phyloP scores from a whole-genome alignment of 108 stramenopile species.

The Schizochytrium sp. region DNA sequence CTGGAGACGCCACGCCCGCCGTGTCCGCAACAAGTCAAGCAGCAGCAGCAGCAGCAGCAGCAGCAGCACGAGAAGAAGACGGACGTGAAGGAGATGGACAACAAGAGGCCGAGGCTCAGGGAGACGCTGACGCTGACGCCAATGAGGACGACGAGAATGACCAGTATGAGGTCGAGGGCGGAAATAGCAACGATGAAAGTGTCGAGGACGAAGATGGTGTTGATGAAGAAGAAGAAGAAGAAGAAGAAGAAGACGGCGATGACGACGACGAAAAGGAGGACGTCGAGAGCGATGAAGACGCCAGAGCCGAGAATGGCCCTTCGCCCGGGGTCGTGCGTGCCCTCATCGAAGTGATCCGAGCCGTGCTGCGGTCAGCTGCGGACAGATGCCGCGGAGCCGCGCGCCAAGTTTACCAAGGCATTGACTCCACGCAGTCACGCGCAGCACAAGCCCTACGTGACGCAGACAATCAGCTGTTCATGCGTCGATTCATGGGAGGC shows the following conservation, averaged over 20 bases:
- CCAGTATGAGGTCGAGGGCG: neutral
- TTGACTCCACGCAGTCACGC: neutral
- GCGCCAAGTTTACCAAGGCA: neutral
- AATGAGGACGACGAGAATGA: neutral
- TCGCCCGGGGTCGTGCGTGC: neutral
- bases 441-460: neutral
- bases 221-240: no score
- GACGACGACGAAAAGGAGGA: neutral
- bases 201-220: neutral
- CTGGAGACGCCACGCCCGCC: no score
- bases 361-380: neutral
- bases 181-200: neutral
- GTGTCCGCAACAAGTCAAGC: no score
- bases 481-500: neutral
- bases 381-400: neutral
- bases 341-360: neutral
- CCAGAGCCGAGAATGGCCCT: no score
- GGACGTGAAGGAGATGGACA: no score
- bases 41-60: no score
- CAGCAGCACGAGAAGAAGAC: no score
- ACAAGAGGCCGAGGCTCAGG: no score
- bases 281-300: neutral
- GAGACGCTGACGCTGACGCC: neutral
- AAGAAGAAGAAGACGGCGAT: neutral
- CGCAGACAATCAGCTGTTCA: neutral